Base-by-base conservation (phyloP, 2,329 filamentous ascomycete species). In the Samsoniella hepiali region DNA sequence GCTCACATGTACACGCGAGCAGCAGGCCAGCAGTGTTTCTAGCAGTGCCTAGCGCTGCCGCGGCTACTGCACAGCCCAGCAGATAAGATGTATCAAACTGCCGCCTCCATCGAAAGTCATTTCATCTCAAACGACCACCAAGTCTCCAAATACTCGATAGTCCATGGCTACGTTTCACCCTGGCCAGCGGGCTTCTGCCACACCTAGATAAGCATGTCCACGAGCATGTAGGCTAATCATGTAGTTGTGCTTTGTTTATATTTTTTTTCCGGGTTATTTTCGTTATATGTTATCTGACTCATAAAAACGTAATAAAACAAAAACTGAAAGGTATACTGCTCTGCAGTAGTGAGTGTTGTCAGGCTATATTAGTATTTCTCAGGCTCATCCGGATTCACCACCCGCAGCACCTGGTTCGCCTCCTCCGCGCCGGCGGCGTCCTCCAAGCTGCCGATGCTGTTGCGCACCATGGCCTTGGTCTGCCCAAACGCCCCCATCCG, bases 401-500 rank as follows among this genome's bases (percentile, higher is more conserved):
- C 58, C 10, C 58, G 45, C 38, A 60, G 27, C 49, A 53, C 47
- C 36, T 60, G 58, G 34, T 44, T 44, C 58, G 36, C 13, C 5
- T 60, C 47, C 47, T 29, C 11, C 22, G 58, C 42, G 44, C 34
- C 42, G 22, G 58, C 42, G 44, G 22, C 42, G 22, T 60, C 58
- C 29, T 60, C 58, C 47, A 60, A 27, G 13, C 58, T 60, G 27
- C 58, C 58, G 15, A 38, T 60, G 29, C 58, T 60, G 47, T 60
- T 60, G 22, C 58, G 47, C 15, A 29, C 51, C 47, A 60, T 36
- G 7, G 13, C 32, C 58, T 51, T 51, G 5, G 53, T 60, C 22
- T 60, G 58, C 27, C 58, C 58, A 42, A 60, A 60, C 47, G 58
- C 58, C 1, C 47, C 58, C 58, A 60, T 60, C 29, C 58, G 58